These are phyloP conservation scores for Talaromyces sp. DNA, from an alignment of 2,329 filamentous ascomycete species.

Conservation along the genomic window DNA sequence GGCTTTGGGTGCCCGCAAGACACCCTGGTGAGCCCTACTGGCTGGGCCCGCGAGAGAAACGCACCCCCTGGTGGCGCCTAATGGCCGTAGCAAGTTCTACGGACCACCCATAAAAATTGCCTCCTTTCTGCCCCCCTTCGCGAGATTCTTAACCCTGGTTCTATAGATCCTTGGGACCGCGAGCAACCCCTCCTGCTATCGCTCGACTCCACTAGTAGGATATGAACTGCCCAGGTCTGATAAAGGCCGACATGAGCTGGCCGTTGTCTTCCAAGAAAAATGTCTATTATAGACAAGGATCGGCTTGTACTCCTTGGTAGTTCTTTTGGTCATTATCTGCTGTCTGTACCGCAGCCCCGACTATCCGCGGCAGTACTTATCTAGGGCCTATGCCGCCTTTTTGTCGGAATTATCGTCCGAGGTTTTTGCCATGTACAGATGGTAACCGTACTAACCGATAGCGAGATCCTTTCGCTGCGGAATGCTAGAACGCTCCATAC, in stretches of 20 bases:
- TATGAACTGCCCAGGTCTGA: background rate
- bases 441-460: slow-evolving; percentile 12
- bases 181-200: background rate
- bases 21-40: too few relatives aligned
- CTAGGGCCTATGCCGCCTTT: slow-evolving; percentile 28
- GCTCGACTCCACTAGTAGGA: background rate
- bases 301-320: slow-evolving; percentile 28
- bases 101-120: background rate
- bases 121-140: background rate
- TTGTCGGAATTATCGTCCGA: background rate
- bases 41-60: background rate
- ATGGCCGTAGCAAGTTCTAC: background rate
- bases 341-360: slow-evolving; percentile 38
- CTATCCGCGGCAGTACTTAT: slow-evolving; percentile 35
- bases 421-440: background rate
- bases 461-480: background rate
- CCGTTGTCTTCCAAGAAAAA: background rate
- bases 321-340: slow-evolving; percentile 42
- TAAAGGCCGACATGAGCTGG: background rate
- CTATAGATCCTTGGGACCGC: background rate
- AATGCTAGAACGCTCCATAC: background rate
- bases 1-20: background rate
- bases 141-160: background rate
- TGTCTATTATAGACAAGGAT: background rate
- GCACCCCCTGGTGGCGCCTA: background rate